These are phyloP conservation scores for Papiliotrema terrestris DNA, from an alignment of 1,284 basidiomycete species.

Conservation along the genomic window DNA sequence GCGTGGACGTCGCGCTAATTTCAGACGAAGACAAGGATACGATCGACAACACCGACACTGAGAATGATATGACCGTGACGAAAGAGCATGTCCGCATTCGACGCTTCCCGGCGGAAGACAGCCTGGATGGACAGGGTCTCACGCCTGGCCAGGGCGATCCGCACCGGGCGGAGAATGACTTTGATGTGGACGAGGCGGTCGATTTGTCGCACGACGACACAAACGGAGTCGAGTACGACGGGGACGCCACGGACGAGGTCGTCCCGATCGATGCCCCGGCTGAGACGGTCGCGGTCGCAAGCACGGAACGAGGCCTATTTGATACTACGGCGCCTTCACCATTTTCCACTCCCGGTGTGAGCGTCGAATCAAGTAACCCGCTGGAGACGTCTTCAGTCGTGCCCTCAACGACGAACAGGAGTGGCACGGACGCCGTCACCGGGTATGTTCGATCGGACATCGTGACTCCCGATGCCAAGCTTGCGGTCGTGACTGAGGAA, in stretches of 20 bases:
- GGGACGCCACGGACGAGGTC: not conserved
- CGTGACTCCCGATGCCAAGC: too few relatives aligned
- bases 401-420: too few relatives aligned
- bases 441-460: too few relatives aligned
- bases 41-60: not conserved
- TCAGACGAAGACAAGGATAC: conserved; percentile 2
- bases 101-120: too few relatives aligned
- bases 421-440: too few relatives aligned
- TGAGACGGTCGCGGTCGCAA: not conserved
- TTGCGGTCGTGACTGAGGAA: too few relatives aligned
- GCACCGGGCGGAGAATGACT: not conserved
- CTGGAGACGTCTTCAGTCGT: too few relatives aligned
- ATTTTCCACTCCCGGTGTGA: not conserved
- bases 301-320: not conserved
- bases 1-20: not conserved
- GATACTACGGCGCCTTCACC: not conserved
- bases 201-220: not conserved
- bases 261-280: not conserved
- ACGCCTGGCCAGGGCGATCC: not conserved
- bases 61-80: not conserved
- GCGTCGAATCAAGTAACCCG: too few relatives aligned
- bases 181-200: not conserved
- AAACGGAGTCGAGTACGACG: not conserved
- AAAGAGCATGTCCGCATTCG: too few relatives aligned
- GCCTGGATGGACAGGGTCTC: too few relatives aligned